Base-by-base conservation (phyloP, 2,329 filamentous ascomycete genomes). In the Monilinia laxa region DNA sequence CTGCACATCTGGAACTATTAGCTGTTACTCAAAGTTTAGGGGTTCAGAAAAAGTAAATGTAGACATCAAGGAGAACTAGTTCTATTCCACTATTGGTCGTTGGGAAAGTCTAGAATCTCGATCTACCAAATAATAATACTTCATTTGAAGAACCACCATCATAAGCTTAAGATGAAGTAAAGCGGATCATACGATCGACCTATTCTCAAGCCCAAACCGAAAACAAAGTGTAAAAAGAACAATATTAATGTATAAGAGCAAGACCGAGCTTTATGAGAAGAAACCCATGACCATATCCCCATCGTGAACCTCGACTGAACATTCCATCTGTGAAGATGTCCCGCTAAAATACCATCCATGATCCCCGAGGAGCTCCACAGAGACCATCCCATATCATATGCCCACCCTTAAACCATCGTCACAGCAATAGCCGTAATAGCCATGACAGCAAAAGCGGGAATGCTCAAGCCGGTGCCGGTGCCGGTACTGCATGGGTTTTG, bases 401-500 rank as follows among this genome's bases (percentile, higher is more conserved):
- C 25, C 14, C 55, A 23, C n/a, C 20, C 3, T 60, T 11, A 62
- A 51, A 51, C 35, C 18, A 65, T 10, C 35, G 40, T 31, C 2
- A 65, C 14, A 20, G 31, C 55, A 14, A 6, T 18, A 25, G 60
- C 35, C 18, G 23, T 9, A n/a, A 65, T 20, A 20, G 28, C 9
- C 9, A 51, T 23, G 5, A 16, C 31, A 14, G 38, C 38, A 12
- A 65, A 35, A 25, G 35, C 25, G 5, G 45, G 47, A 28, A 28
- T 28, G 10, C 35, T 35, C 45, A 65, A 62, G 56, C 47, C 64
- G 2, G 20, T 45, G 56, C 47, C 64, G 2, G 20, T 45, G 20
- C 55, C 55, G 7, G 56, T 35, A 42, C 14, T 60, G 35, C 64
- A 65, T 20, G 25, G 47, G 5, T 62, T 62, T 51, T 62, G 45